A percentile compares a stretch with the other conserved stretches of the same genome.
These are phyloP conservation scores for Kockiozyma suomiensis DNA, from an alignment of 805 yeast genomes.

Conservation along the genomic window DNA sequence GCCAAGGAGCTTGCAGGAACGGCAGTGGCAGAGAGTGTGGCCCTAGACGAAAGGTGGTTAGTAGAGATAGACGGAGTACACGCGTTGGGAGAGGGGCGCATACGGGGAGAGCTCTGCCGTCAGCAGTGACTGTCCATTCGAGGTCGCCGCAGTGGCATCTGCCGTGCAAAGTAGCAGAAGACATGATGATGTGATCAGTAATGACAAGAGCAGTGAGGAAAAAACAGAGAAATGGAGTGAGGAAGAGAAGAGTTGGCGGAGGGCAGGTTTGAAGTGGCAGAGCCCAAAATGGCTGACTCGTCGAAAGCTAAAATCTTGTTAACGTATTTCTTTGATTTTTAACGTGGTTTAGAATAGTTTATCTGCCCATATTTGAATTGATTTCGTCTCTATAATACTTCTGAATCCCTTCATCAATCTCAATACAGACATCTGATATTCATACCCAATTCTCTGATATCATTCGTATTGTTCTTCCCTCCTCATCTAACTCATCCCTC, in stretches of 20 bases:
- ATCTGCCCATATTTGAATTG: no score
- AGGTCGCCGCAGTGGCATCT: conserved; percentile 34
- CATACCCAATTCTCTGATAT: no score
- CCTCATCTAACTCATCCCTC: background rate
- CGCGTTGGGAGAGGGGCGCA: background rate
- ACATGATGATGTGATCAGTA: background rate
- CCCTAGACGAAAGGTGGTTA: conserved; percentile 11
- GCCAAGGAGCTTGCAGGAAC: conserved; percentile 31
- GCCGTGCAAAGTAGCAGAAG: conserved; percentile 28
- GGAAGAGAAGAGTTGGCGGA: background rate
- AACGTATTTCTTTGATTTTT: no score
- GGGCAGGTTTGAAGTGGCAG: no score
- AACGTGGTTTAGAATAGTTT: no score
- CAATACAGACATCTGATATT: no score
- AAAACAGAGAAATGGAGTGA: background rate
- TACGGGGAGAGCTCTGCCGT: conserved; percentile 25
- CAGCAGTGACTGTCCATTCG: conserved; percentile 32
- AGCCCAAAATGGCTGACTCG: no score
- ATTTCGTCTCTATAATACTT: no score
- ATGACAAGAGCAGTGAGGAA: background rate
- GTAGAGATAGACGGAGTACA: background rate
- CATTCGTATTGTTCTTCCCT: no score
- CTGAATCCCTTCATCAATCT: no score
- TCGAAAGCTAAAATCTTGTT: no score
- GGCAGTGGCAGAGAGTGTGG: conserved; percentile 33